A percentile compares a stretch with the other conserved stretches of the same genome.
phyloP scores from a whole-genome alignment of 2,329 filamentous ascomycete species.

The Ceratocystis diversiconidia region DNA sequence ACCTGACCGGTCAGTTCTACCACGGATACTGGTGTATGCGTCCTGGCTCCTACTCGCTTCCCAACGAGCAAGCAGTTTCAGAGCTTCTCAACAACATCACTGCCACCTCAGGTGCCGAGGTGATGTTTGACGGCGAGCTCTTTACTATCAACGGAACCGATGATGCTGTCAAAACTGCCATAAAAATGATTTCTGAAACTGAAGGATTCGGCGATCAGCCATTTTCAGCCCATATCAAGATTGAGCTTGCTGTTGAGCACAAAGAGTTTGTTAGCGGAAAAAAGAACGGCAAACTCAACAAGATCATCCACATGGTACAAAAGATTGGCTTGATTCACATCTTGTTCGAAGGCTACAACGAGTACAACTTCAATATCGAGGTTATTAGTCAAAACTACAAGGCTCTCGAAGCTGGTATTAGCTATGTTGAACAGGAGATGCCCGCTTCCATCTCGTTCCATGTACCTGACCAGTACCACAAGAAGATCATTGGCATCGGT shows the following conservation, averaged over 20 bases:
- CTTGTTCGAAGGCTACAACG: conserved; percentile 96
- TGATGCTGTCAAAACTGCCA: conserved; percentile 87
- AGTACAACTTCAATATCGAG: conserved; percentile 99
- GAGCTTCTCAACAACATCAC: conserved; percentile 88
- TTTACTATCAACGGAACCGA: conserved; percentile 94
- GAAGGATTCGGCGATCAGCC: conserved; percentile 75
- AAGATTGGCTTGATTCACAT: conserved; percentile 86
- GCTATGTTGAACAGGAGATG: conserved; percentile 96
- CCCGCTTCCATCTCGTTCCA: conserved; percentile 98
- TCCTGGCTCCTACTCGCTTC: conserved; percentile 14
- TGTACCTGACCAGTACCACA: conserved; percentile 97
- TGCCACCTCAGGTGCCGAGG: conserved; percentile 86
- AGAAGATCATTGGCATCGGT: conserved; percentile 96
- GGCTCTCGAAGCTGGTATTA: conserved; percentile 81
- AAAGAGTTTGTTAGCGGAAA: conserved; percentile 99
- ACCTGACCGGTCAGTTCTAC: conserved; percentile 93
- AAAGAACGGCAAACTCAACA: conserved; percentile 99
- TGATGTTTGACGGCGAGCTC: conserved; percentile 84
- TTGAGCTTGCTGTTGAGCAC: conserved; percentile 96
- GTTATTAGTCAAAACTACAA: conserved; percentile 87
- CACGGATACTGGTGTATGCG: conserved; percentile 78
- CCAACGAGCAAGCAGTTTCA: conserved; percentile 8
- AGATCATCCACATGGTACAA: conserved; percentile 81
- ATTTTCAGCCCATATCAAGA: conserved; percentile 93
- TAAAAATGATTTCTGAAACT: conserved; percentile 84